A percentile compares a stretch with the other conserved stretches of the same genome.
These are phyloP conservation scores for Lumnitzera racemosa DNA, from an alignment of 345 rosid genomes.

Conservation along the genomic window DNA sequence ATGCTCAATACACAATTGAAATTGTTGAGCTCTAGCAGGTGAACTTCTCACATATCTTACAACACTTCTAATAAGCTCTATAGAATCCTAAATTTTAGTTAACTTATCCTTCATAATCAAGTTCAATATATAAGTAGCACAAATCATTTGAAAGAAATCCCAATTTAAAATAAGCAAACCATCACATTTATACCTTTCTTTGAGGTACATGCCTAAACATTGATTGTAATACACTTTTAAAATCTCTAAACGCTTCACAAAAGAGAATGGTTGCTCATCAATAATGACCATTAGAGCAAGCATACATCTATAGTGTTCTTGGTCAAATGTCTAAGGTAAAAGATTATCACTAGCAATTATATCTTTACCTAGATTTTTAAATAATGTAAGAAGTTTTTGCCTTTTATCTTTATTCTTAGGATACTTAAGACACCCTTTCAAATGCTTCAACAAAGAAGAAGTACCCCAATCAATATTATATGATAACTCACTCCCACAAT, in stretches of 20 bases:
- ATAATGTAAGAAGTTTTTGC: not conserved
- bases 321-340: not conserved
- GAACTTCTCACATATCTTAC: conserved; percentile 7
- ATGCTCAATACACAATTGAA: not conserved
- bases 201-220: not conserved
- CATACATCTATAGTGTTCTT: not conserved
- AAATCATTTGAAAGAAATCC: conserved; percentile 4
- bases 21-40: not conserved
- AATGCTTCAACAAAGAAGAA: not conserved
- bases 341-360: not conserved
- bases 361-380: not conserved
- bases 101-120: conserved; percentile 5
- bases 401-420: not conserved
- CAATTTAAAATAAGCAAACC: not conserved
- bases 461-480: not conserved
- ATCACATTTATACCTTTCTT: not conserved
- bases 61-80: not conserved
- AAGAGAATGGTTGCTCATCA: conserved; percentile 1
- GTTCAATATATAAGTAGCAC: not conserved
- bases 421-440: not conserved
- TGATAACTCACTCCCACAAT: not conserved
- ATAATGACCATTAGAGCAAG: not conserved
- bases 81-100: conserved; percentile 1
- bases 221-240: not conserved
- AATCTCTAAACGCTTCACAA: not conserved